Percentiles rank a stretch among this genome's conserved stretches.
Evolutionary conservation across 768 basidiomycete species (phyloP).

Genomic region (Chlorophyllum brunneum): DNA sequence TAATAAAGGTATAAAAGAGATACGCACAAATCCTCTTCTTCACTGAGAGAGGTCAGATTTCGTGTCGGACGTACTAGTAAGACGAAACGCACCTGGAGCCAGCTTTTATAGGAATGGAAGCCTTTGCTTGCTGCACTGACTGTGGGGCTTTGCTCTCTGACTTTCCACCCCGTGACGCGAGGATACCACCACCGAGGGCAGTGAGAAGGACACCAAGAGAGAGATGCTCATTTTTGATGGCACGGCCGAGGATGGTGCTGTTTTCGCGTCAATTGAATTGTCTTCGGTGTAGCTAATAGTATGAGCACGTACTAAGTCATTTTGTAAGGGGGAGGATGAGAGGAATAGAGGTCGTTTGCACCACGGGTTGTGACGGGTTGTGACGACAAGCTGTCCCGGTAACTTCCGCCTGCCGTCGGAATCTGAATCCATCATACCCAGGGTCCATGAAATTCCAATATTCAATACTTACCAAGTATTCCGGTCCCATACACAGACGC

Average conservation of each 20-base stretch:
- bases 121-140: conserved; percentile 55
- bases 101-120: conserved; percentile 59
- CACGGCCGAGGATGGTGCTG: conserved; percentile 76
- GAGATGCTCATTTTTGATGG: conserved; percentile 79
- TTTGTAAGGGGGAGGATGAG: conserved; percentile 4
- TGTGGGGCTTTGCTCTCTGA: conserved; percentile 36
- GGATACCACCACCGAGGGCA: conserved; percentile 50
- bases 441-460: not conserved
- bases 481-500: too few species aligned
- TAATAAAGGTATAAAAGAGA: not conserved
- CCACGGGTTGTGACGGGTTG: not conserved
- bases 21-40: conserved; percentile 79
- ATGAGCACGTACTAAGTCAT: conserved; percentile 16
- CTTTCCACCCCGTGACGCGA: conserved; percentile 54
- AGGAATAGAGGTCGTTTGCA: conserved; percentile 2
- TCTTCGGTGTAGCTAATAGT: not conserved
- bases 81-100: conserved; percentile 59
- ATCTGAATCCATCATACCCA: not conserved
- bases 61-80: not conserved
- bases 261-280: not conserved
- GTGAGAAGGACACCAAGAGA: conserved; percentile 61
- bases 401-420: conserved; percentile 5
- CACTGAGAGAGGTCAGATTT: conserved; percentile 41
- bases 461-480: too few species aligned
- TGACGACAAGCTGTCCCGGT: conserved; percentile 7